A percentile compares a stretch with the other conserved stretches of the same genome.
These are phyloP conservation scores for Vitis rupestris DNA, from an alignment of 164 flowering plant genomes.

Conservation along the genomic window DNA sequence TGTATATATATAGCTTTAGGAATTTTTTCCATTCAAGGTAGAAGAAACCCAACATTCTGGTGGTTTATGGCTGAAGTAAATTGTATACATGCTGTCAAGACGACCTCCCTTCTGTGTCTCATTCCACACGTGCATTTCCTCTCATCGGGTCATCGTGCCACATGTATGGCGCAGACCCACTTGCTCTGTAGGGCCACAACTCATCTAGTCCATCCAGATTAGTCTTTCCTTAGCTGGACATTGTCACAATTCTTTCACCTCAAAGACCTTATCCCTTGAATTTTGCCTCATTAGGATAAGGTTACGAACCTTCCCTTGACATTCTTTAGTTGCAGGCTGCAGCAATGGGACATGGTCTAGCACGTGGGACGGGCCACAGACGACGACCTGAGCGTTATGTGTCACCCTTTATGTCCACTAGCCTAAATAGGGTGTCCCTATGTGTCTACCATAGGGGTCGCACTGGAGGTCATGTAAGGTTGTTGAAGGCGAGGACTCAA, in stretches of 20 bases:
- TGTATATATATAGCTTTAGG: no score
- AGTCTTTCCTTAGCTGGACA: neutral
- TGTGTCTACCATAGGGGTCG: neutral
- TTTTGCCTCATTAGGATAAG: neutral
- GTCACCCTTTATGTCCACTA: neutral
- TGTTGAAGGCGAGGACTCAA: neutral
- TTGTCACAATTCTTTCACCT: neutral
- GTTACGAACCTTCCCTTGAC: neutral
- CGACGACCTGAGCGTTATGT: neutral
- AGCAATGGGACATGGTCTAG: neutral
- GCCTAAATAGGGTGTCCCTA: neutral
- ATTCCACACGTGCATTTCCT: neutral
- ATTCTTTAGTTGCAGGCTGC: neutral
- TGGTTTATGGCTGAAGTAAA: neutral
- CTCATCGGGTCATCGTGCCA: neutral
- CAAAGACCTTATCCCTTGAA: neutral
- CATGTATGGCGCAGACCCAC: neutral
- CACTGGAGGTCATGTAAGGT: neutral
- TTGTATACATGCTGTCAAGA: neutral
- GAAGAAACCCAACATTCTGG: neutral
- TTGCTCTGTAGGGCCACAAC: neutral
- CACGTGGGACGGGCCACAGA: constrained; percentile 1
- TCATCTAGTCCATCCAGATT: constrained; percentile 1
- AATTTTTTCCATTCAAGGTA: neutral
- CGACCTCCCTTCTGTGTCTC: neutral